Conservation (phyloP, 2,329 filamentous ascomycete species). For the Zarea fungicola region DNA sequence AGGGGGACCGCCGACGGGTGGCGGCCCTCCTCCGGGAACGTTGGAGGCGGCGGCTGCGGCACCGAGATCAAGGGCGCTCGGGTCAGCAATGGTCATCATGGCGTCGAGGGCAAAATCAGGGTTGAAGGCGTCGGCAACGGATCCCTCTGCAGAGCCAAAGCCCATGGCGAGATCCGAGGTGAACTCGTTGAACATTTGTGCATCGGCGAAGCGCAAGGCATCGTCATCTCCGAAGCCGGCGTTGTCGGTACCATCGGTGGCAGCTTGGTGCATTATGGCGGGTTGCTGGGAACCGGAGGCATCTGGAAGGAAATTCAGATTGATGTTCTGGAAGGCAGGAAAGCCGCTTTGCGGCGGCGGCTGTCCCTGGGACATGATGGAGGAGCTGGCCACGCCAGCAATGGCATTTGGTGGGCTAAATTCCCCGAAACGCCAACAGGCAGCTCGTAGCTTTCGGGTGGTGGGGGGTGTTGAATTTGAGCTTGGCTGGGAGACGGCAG, state of each 20-base stretch:
- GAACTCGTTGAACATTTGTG: constrained; percentile 7
- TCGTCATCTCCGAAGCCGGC: not conserved
- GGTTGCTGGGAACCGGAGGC: constrained; percentile 5
- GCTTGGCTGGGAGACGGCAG: no score
- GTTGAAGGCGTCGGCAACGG: constrained; percentile 6
- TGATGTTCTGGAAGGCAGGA: constrained; percentile 3
- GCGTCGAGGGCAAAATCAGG: constrained; percentile 11
- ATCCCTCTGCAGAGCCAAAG: constrained; percentile 2
- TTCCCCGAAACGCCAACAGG: not conserved
- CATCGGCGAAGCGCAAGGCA: constrained; percentile 8
- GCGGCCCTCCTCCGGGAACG: constrained; percentile 37
- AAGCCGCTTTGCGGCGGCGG: constrained; percentile 5
- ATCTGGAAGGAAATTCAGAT: constrained; percentile 5
- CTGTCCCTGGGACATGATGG: constrained; percentile 11
- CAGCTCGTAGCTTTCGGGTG: constrained; percentile 1
- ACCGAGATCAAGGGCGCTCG: constrained; percentile 27
- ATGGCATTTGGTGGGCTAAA: constrained; percentile 5
- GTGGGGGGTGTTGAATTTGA: not conserved
- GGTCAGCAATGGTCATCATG: constrained; percentile 16
- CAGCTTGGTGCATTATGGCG: not conserved
- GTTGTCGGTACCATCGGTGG: not conserved
- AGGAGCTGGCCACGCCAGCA: constrained; percentile 2
- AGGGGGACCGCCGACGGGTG: constrained; percentile 34
- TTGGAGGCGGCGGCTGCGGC: constrained; percentile 31
- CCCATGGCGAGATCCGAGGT: constrained; percentile 5